Conservation (phyloP, 2,329 filamentous ascomycete genomes). For the Metarhizium rileyi region DNA sequence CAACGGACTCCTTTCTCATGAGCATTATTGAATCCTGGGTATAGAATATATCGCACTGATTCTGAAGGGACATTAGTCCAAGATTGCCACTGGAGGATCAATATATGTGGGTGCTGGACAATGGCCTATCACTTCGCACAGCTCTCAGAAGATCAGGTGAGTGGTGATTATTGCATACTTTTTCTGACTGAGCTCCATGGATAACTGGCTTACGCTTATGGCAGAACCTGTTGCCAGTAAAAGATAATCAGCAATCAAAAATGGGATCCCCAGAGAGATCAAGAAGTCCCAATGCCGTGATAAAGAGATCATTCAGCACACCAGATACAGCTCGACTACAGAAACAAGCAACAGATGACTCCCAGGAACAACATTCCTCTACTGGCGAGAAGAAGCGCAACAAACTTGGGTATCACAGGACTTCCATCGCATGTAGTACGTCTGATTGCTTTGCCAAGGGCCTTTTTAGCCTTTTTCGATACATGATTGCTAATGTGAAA, state of each 20-base stretch:
- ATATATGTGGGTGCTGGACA: neutral
- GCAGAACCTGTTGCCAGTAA: neutral
- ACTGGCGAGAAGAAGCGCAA: slow-evolving; percentile 58
- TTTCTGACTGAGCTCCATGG: neutral
- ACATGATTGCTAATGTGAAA: slow-evolving; percentile 1
- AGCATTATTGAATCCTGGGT: neutral
- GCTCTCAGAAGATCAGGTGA: slow-evolving; percentile 3
- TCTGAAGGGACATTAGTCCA: neutral
- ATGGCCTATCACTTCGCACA: neutral
- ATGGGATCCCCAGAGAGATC: slow-evolving; percentile 12
- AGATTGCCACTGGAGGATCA: neutral
- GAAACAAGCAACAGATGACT: slow-evolving; percentile 20
- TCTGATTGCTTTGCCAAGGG: slow-evolving; percentile 15
- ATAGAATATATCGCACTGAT: neutral
- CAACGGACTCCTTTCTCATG: neutral
- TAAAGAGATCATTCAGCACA: slow-evolving; percentile 41
- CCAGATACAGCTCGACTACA: slow-evolving; percentile 36
- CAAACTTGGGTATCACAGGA: slow-evolving; percentile 91
- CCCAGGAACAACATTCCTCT: slow-evolving; percentile 18
- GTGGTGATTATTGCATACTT: neutral
- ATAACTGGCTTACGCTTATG: neutral
- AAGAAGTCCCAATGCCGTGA: slow-evolving; percentile 25
- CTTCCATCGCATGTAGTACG: slow-evolving; percentile 92
- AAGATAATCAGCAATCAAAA: neutral
- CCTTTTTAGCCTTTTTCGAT: neutral